Evolutionary conservation across 192 early-diverging fungal genomes (phyloP), one percentile per base, ranked within the genome.

Genomic region (Anaeromyces robustus): DNA sequence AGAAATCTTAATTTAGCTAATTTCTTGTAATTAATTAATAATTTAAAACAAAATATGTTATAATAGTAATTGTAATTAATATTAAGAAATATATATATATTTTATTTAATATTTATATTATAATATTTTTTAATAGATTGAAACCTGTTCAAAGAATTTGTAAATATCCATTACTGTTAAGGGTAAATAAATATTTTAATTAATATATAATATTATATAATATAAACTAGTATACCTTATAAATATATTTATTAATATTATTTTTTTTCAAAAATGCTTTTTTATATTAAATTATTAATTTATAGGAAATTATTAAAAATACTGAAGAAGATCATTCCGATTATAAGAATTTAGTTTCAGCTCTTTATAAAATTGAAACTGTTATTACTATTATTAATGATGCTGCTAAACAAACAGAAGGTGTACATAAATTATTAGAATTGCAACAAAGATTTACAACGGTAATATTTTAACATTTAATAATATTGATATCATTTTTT

Each of bases 381-480:
- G 89, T 90, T 13, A 88, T 90, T 31, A 85, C 88, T 18, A 87
- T 87, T 79, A 86, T 90, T 68, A 90, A 90, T 78, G 89, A 90
- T 77, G 87, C 87, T 37, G 83, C 87, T 7, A 79, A 86, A 34
- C 87, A 87, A 77, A 86, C 87, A 16, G 89, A 90, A 81, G 82
- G 81, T 78, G 85, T 89, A 37, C 85, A 90, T 79, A 88, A 86
- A 80, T 86, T 88, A 85, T 68, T 90, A 30, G 88, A 90, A 43
- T 30, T 90, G 6, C 89, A 90, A 80, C 78, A 82, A 17, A 77
- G 86, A 77, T 86, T 89, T 77, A 83, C 84, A 12, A 84, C 82
- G 29, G 88, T 89, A 34, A 34, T n/a, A n/a, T n/a, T n/a, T n/a
- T n/a, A n/a, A n/a, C n/a, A n/a, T n/a, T n/a, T n/a, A 86, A 22